These are phyloP conservation scores for Solanum megistacrolobum DNA, from an alignment of 257 asterid genomes.

Conservation along the genomic window DNA sequence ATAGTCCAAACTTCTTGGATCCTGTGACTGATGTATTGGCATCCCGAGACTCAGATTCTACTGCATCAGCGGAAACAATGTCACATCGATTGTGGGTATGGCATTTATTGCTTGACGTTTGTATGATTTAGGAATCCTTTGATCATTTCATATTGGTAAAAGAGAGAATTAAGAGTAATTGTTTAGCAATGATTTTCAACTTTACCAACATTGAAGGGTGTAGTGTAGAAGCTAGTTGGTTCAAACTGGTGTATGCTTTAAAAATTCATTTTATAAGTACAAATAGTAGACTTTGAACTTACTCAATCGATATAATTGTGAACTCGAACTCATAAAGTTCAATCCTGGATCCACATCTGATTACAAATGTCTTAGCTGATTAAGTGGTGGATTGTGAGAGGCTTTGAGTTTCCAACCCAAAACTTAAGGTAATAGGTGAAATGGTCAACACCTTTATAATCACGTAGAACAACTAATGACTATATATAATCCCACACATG, in stretches of 20 bases:
- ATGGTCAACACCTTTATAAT: background rate
- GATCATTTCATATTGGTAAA: background rate
- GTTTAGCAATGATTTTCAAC: background rate
- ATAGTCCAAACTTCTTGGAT: constrained; percentile 79
- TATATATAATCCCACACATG: background rate
- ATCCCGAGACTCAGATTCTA: constrained; percentile 22
- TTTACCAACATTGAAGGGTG: background rate
- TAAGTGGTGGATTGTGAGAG: background rate
- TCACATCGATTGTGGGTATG: constrained; percentile 95
- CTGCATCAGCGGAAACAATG: constrained; percentile 46
- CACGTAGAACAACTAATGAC: background rate
- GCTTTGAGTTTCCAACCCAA: background rate
- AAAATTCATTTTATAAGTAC: background rate
- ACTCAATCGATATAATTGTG: background rate
- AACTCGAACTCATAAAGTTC: background rate
- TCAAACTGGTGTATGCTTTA: background rate
- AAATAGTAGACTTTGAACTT: background rate
- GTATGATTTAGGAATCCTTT: background rate
- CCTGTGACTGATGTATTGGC: constrained; percentile 46
- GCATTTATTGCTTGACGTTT: background rate
- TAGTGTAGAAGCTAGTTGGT: background rate
- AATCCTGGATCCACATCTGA: background rate
- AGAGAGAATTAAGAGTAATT: background rate
- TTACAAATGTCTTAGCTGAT: background rate
- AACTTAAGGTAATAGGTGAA: background rate